These are phyloP conservation scores for Coniochaeta pulveracea DNA, from an alignment of 2,329 filamentous ascomycete species.

Conservation along the genomic window DNA sequence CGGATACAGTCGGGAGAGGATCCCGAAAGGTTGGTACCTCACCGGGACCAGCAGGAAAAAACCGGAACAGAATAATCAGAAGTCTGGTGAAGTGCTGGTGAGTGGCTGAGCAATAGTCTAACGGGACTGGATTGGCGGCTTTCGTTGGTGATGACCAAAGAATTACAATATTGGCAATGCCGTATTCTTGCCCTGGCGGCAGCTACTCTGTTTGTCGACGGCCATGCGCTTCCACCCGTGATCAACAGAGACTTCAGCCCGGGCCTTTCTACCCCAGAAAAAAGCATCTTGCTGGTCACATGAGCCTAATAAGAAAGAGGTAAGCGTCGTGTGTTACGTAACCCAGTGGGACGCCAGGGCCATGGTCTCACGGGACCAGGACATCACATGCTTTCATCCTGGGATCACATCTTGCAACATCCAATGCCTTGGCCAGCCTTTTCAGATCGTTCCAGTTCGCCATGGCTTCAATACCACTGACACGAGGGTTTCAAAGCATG, in stretches of 20 bases:
- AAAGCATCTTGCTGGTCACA: no score
- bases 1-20: conserved; percentile 1
- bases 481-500: neutral
- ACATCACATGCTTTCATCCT: neutral
- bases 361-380: neutral
- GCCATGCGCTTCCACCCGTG: no score
- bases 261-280: no score
- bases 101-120: neutral
- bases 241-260: no score
- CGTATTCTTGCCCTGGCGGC: neutral
- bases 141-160: no score
- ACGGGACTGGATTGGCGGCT: no score
- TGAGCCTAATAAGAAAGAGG: no score
- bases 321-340: no score
- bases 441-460: neutral
- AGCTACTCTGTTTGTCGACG: neutral
- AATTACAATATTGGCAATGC: neutral
- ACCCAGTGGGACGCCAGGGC: neutral
- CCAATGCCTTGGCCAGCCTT: neutral
- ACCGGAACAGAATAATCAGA: conserved; percentile 1
- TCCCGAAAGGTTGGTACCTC: neutral
- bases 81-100: neutral
- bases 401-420: neutral
- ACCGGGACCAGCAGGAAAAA: no score
- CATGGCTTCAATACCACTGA: neutral